These are phyloP conservation scores for Raffaelea ambrosiae DNA, from an alignment of 2,329 filamentous ascomycete species.

Conservation along the genomic window DNA sequence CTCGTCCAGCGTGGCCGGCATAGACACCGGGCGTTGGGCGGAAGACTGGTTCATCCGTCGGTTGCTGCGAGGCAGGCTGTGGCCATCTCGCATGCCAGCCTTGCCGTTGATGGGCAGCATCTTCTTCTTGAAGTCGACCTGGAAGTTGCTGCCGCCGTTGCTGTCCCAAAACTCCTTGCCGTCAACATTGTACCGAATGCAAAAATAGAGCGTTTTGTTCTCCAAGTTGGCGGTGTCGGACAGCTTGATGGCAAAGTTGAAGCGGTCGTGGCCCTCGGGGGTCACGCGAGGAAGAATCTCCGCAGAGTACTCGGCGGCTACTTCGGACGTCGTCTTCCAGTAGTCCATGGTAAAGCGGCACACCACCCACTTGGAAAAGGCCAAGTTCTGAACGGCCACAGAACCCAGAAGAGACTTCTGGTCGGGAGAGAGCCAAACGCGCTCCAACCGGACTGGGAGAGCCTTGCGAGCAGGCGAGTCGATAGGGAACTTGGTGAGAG, in stretches of 20 bases:
- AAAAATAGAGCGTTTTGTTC: constrained; percentile 86
- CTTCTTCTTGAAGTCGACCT: constrained; percentile 87
- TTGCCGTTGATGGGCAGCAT: constrained; percentile 53
- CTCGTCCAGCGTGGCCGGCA: constrained; percentile 57
- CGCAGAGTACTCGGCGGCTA: constrained; percentile 77
- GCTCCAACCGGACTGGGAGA: constrained; percentile 70
- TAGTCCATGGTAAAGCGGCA: constrained; percentile 94
- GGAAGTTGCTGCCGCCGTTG: constrained; percentile 80
- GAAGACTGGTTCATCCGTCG: constrained; percentile 35
- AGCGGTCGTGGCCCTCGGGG: constrained; percentile 66
- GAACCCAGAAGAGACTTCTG: constrained; percentile 80
- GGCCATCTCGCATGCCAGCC: constrained; percentile 24
- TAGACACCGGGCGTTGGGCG: constrained; percentile 43
- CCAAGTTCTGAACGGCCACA: constrained; percentile 76
- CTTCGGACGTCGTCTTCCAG: constrained; percentile 97
- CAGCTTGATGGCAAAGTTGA: constrained; percentile 89
- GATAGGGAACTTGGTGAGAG: constrained; percentile 72
- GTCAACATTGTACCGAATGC: constrained; percentile 77
- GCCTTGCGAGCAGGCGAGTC: constrained; percentile 54
- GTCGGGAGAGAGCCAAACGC: constrained; percentile 78
- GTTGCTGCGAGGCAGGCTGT: constrained; percentile 59
- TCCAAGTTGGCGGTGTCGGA: constrained; percentile 87
- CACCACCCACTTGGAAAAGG: constrained; percentile 82
- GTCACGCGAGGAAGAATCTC: constrained; percentile 61
- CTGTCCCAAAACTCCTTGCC: constrained; percentile 94